Evolutionary conservation across 768 basidiomycete genomes (phyloP).

Genomic region (Trametes sanguinea): DNA sequence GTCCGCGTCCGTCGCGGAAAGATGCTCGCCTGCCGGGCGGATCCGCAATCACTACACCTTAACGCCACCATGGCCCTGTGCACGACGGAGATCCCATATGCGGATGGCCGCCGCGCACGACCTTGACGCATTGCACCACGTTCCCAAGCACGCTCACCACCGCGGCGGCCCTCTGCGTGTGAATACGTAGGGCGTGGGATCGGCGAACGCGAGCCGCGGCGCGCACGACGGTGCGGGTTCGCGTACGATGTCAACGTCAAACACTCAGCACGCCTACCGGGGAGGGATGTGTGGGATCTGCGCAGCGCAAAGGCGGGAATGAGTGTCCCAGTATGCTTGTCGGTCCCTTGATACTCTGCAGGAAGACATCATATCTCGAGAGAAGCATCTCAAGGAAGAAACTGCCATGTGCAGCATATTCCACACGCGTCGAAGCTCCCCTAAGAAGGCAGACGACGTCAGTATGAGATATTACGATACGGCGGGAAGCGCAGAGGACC

Average conservation of each 20-base stretch:
- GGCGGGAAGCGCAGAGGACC: not conserved
- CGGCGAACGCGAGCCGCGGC: not conserved
- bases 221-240: slow-evolving; percentile 1
- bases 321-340: not conserved
- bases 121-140: too few relatives aligned
- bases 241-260: slow-evolving; percentile 6
- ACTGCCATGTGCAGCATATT: not conserved
- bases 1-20: slow-evolving; percentile 8
- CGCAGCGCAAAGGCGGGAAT: not conserved
- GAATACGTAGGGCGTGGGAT: slow-evolving; percentile 9
- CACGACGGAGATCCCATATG: slow-evolving; percentile 1
- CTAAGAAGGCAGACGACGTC: not conserved
- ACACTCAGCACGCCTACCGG: not conserved
- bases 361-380: not conserved
- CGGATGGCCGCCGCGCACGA: not conserved
- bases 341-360: not conserved
- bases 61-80: slow-evolving; percentile 20
- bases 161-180: slow-evolving; percentile 4
- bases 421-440: not conserved
- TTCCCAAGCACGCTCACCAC: too few relatives aligned
- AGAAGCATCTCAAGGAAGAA: not conserved
- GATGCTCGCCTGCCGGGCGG: slow-evolving; percentile 1
- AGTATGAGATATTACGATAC: not conserved
- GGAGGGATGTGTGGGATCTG: not conserved
- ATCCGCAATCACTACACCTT: slow-evolving; percentile 9